phyloP scores from a whole-genome alignment of 192 early-diverging fungal genomes.

The Coemansia sp. region DNA sequence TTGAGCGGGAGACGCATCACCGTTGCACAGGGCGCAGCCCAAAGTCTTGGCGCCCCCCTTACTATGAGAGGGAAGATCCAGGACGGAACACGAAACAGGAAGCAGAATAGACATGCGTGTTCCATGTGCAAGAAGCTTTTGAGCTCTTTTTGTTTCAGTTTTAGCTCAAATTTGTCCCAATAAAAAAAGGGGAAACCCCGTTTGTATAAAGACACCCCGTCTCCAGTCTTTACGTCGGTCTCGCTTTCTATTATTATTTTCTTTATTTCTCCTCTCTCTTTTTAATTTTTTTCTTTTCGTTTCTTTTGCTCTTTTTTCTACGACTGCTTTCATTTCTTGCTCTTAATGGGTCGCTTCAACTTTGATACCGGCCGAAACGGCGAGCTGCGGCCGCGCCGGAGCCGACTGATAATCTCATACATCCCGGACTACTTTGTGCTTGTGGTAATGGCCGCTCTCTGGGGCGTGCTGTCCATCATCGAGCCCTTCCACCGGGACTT shows the following conservation, averaged over 20 bases:
- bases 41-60: too few species aligned
- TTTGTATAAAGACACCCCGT: background rate
- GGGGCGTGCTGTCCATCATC: slow-evolving; percentile 59
- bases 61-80: too few species aligned
- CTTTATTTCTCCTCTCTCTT: background rate
- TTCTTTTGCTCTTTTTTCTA: slow-evolving; percentile 6
- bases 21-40: too few species aligned
- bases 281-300: background rate
- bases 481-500: slow-evolving; percentile 75
- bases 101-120: too few species aligned
- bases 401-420: slow-evolving; percentile 48
- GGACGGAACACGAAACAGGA: too few species aligned
- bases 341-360: slow-evolving; percentile 17
- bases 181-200: background rate
- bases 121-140: too few species aligned
- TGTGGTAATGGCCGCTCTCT: slow-evolving; percentile 57
- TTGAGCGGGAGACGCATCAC: too few species aligned
- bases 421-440: slow-evolving; percentile 61
- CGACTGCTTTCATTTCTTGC: background rate
- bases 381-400: slow-evolving; percentile 36
- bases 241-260: background rate
- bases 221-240: background rate
- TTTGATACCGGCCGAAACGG: slow-evolving; percentile 21
- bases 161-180: too few species aligned
- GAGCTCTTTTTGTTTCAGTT: too few species aligned